A percentile compares a stretch with the other conserved stretches of the same genome.
Evolutionary conservation across 371 early-diverging fungal species (phyloP).

Genomic region (Mucor irregularis): DNA sequence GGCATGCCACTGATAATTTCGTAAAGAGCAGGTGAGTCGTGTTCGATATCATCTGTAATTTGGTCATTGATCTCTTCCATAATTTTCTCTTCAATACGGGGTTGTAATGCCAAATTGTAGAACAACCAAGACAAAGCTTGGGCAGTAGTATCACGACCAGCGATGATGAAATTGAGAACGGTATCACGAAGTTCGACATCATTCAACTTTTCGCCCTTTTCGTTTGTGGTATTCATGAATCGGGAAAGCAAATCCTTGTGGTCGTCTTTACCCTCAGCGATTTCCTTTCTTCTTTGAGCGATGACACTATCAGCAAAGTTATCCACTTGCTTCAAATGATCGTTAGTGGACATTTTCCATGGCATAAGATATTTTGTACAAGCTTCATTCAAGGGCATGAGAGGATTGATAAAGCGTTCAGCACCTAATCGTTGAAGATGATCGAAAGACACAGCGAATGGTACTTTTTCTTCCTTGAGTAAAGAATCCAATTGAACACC

Average conservation of each 20-base stretch:
- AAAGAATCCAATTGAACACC: slow-evolving; percentile 41
- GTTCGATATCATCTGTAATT: slow-evolving; percentile 36
- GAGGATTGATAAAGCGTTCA: slow-evolving; percentile 29
- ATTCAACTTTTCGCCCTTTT: slow-evolving; percentile 46
- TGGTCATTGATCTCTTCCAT: slow-evolving; percentile 54
- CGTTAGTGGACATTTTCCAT: slow-evolving; percentile 23
- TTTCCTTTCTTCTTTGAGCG: slow-evolving; percentile 31
- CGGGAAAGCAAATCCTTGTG: slow-evolving; percentile 56
- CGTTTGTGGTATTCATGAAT: slow-evolving; percentile 58
- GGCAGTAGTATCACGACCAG: slow-evolving; percentile 71
- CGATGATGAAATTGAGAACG: slow-evolving; percentile 72
- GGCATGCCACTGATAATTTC: slow-evolving; percentile 51
- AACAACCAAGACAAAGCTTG: slow-evolving; percentile 73
- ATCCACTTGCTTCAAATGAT: slow-evolving; percentile 45
- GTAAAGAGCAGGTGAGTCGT: slow-evolving; percentile 36
- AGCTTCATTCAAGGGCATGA: slow-evolving; percentile 16
- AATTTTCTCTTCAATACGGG: slow-evolving; percentile 52
- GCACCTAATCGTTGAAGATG: slow-evolving; percentile 36
- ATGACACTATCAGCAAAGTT: slow-evolving; percentile 48
- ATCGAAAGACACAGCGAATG: slow-evolving; percentile 63
- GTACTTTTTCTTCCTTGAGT: slow-evolving; percentile 25
- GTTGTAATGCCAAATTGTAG: slow-evolving; percentile 51
- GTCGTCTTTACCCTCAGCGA: not conserved
- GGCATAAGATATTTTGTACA: not conserved
- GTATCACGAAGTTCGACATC: slow-evolving; percentile 64